These are phyloP conservation scores for Lichtheimia ornata DNA, from an alignment of 371 early-diverging fungal species.

Conservation along the genomic window DNA sequence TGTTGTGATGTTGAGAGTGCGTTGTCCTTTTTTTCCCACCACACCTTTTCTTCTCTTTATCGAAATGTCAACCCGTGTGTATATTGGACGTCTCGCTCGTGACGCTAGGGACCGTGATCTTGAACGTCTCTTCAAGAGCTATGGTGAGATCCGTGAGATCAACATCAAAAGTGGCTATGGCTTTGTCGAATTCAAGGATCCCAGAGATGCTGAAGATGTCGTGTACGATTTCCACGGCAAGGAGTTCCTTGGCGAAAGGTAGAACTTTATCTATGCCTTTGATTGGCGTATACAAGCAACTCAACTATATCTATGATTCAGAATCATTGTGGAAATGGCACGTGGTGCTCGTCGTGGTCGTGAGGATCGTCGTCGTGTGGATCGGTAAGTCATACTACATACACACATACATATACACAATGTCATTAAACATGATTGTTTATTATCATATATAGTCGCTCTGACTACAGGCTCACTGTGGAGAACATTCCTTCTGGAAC, in stretches of 20 bases:
- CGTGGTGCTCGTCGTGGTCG: constrained; percentile 65
- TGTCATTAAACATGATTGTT: too few relatives aligned
- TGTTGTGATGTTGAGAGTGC: background rate
- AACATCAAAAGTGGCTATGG: constrained; percentile 78
- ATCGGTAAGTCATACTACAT: constrained; percentile 23
- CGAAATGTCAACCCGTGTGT: constrained; percentile 56
- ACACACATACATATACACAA: too few relatives aligned
- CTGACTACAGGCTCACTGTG: constrained; percentile 65
- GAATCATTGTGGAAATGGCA: constrained; percentile 76
- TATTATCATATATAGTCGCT: constrained; percentile 36
- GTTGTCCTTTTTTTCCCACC: constrained; percentile 3
- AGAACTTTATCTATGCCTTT: constrained; percentile 12
- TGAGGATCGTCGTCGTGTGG: constrained; percentile 44
- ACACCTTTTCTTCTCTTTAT: constrained; percentile 2
- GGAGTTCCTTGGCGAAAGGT: constrained; percentile 78
- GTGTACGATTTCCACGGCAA: constrained; percentile 72
- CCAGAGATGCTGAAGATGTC: constrained; percentile 76
- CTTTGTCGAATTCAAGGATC: constrained; percentile 76
- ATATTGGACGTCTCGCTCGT: constrained; percentile 71
- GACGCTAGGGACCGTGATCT: constrained; percentile 71
- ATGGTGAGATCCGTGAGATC: constrained; percentile 74
- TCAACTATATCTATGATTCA: constrained; percentile 18
- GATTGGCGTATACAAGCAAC: background rate
- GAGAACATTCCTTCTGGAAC: constrained; percentile 72
- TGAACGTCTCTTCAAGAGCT: constrained; percentile 67